These are phyloP conservation scores for Hanseniaspora valbyensis DNA, from an alignment of 805 yeast genomes.

Conservation along the genomic window DNA sequence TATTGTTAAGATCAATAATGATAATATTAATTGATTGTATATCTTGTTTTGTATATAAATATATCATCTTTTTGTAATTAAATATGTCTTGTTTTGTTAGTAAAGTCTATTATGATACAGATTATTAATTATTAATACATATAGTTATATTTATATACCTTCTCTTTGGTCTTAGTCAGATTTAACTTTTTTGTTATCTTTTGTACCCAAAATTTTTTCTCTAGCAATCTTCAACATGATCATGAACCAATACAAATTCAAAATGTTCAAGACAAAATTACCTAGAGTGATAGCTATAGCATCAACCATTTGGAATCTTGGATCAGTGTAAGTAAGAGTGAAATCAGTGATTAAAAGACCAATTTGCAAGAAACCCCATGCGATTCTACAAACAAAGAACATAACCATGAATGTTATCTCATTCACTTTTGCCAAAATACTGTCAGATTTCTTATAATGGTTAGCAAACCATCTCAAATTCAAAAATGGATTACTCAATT, in stretches of 20 bases:
- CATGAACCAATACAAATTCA: constrained; percentile 71
- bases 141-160: too few species aligned
- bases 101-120: too few species aligned
- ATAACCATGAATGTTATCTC: constrained; percentile 50
- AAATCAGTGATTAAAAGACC: constrained; percentile 38
- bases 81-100: too few species aligned
- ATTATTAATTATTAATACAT: too few species aligned
- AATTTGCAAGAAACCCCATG: constrained; percentile 75
- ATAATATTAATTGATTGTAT: too few species aligned
- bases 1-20: too few species aligned
- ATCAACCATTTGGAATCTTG: constrained; percentile 37
- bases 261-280: constrained; percentile 49
- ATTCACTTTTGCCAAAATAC: constrained; percentile 32
- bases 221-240: constrained; percentile 62
- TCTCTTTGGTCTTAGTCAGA: background rate
- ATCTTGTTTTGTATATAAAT: too few species aligned
- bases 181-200: background rate
- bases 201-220: constrained; percentile 17
- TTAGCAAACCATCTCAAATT: constrained; percentile 75
- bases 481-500: constrained; percentile 79
- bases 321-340: constrained; percentile 31
- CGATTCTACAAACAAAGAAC: constrained; percentile 62
- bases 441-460: constrained; percentile 34
- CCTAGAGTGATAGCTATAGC: constrained; percentile 30
- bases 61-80: too few species aligned